phyloP scores from a whole-genome alignment of 345 rosid species.

The Hibiscus tridactylites region DNA sequence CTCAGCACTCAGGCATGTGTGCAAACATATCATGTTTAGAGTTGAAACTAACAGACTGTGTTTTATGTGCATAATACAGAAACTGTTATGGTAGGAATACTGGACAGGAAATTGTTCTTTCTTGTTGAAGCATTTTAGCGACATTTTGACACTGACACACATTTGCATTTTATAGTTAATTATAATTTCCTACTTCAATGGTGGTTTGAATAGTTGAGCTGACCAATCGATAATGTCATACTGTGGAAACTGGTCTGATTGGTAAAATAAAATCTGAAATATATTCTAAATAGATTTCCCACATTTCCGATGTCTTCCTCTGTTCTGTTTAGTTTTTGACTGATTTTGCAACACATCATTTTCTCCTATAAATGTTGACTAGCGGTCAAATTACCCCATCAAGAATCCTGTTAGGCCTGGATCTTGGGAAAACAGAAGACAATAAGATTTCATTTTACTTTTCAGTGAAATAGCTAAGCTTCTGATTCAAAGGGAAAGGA shows the following conservation, averaged over 20 bases:
- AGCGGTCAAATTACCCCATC: neutral
- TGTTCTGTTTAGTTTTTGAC: neutral
- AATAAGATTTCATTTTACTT: neutral
- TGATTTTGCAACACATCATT: neutral
- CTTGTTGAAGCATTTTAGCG: neutral
- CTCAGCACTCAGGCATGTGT: conserved; percentile 58
- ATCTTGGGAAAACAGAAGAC: neutral
- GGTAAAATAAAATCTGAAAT: neutral
- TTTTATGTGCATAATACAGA: neutral
- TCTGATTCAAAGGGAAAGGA: neutral
- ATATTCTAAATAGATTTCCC: neutral
- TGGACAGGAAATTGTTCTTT: neutral
- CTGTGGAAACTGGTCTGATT: neutral
- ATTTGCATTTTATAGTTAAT: neutral
- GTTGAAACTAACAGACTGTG: neutral
- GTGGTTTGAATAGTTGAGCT: neutral
- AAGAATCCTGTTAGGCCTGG: neutral
- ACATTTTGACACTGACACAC: neutral
- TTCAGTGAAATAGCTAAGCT: neutral
- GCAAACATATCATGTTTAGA: neutral
- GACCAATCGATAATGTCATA: neutral
- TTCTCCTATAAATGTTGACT: neutral
- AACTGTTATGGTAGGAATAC: neutral
- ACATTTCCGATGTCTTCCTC: neutral
- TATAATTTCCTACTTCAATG: neutral